Evolutionary conservation across 2,329 filamentous ascomycete genomes (phyloP).

Genomic region (Colletotrichum melonis): DNA sequence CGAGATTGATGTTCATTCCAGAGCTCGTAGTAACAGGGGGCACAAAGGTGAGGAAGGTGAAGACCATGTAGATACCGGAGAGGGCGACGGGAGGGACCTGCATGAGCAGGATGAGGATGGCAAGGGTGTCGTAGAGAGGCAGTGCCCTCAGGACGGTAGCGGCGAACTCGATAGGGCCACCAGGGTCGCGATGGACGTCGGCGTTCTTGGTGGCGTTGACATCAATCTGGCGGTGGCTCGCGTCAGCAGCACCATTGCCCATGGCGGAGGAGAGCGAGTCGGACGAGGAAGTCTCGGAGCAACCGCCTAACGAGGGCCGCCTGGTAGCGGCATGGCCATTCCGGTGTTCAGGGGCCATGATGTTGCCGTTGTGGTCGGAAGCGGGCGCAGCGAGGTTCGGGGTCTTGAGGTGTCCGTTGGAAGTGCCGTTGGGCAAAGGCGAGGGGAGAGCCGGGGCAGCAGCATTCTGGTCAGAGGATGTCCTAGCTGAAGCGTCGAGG

Average conservation of each 20-base stretch:
- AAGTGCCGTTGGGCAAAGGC: conserved; percentile 39
- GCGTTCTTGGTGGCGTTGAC: conserved; percentile 76
- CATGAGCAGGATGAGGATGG: conserved; percentile 94
- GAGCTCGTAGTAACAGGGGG: conserved; percentile 83
- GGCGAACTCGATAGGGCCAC: conserved; percentile 80
- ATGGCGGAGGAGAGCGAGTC: conserved; percentile 57
- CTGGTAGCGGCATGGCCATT: conserved; percentile 55
- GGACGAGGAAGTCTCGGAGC: conserved; percentile 66
- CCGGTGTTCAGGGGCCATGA: conserved; percentile 54
- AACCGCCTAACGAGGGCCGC: conserved; percentile 61
- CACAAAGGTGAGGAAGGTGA: conserved; percentile 92
- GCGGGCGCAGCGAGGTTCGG: conserved; percentile 19
- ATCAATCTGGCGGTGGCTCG: conserved; percentile 74
- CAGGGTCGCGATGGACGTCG: conserved; percentile 76
- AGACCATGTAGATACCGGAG: conserved; percentile 90
- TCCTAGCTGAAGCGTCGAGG: conserved; percentile 48
- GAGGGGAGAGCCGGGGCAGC: conserved; percentile 37
- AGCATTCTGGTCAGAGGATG: conserved; percentile 45
- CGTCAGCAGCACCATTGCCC: conserved; percentile 53
- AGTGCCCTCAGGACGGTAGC: conserved; percentile 90
- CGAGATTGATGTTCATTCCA: conserved; percentile 83
- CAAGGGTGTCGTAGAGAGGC: conserved; percentile 93
- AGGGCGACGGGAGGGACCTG: conserved; percentile 90
- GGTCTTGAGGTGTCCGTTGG: conserved; percentile 37
- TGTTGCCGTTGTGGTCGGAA: conserved; percentile 39